phyloP scores from a whole-genome alignment of 805 yeast species.

The Candida gorgasii region DNA sequence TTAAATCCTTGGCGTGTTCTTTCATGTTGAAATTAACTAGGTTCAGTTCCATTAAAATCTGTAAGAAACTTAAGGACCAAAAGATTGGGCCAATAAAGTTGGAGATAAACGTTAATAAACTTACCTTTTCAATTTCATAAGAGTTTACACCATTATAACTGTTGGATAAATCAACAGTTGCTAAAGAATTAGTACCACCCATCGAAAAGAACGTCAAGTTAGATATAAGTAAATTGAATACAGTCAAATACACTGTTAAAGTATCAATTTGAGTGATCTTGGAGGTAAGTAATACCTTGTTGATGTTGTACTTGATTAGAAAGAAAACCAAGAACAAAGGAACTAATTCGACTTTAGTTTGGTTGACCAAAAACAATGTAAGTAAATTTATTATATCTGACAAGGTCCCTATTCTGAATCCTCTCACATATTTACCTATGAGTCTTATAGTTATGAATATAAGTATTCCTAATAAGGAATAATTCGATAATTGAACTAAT shows the following conservation, averaged over 20 bases:
- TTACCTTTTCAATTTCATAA: conserved; percentile 71
- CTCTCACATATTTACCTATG: conserved; percentile 23
- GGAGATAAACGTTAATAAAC: conserved; percentile 74
- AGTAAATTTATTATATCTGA: conserved; percentile 36
- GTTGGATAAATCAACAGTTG: conserved; percentile 86
- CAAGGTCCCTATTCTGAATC: conserved; percentile 27
- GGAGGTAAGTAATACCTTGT: conserved; percentile 2
- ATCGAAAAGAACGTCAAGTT: conserved; percentile 79
- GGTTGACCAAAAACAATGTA: conserved; percentile 51
- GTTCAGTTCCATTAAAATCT: conserved; percentile 38
- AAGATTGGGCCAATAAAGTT: conserved; percentile 85
- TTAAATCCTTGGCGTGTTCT: conserved; percentile 14
- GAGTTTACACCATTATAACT: conserved; percentile 85
- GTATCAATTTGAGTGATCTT: conserved; percentile 4
- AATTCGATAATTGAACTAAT: conserved; percentile 26
- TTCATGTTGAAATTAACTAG: conserved; percentile 16
- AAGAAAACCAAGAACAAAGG: conserved; percentile 51
- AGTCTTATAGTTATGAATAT: conserved; percentile 33
- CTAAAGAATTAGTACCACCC: conserved; percentile 90
- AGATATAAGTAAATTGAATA: conserved; percentile 57
- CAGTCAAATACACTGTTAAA: conserved; percentile 23
- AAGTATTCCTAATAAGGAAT: conserved; percentile 26
- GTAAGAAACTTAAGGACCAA: conserved; percentile 61
- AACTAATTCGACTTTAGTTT: conserved; percentile 53
- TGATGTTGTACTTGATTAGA: conserved; percentile 21